Base-by-base conservation (phyloP, 441 rosid species). In the Breynia disticha region DNA sequence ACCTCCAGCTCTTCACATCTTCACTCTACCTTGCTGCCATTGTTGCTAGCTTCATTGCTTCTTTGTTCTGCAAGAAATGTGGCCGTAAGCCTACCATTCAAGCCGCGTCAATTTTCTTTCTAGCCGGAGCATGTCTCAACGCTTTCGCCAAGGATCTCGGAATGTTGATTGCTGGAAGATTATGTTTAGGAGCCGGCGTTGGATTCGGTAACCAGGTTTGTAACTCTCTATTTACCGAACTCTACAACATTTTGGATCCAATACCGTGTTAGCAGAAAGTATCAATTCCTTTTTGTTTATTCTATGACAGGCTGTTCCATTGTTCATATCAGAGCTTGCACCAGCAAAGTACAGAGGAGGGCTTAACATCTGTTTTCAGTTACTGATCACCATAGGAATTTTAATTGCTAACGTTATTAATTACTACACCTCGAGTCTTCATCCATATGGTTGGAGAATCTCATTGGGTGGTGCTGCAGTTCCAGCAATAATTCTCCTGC, bases 321-420 rank as follows among this genome's bases (percentile, higher is more conserved):
- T 87, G 53, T 84, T 84, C 59, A 76, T 87, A 61, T 82, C 96
- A 11, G 96, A 87, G 71, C 73, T 87, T n/a, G 78, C 96, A n/a
- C 96, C 90, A 0, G 32, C 86, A 32, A 71, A 51, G 55, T 57
- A 19, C 46, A 75, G 96, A 56, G 96, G 96, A 67, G 79, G 72
- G 28, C 74, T 87, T 13, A 87, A 78, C 70, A 61, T 82, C 6
- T 60, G 66, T 69, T 87, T 87, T 35, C 96, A 87, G 76, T 39
- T 87, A 46, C 75, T 84, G 21, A 75, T 82, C 73, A 84, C 96
- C 18, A 6, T 81, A 5, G 96, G 96, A 0, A 84, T 84, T 49
- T 28, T 87, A 18, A 20, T 49, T 10, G 90, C 96, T 2, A 84
- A 83, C 52, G 0, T 59, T 4, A 62, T 79, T 9, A 87, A 87